These are phyloP conservation scores for Zygosaccharomyces sapae DNA, from an alignment of 1,139 yeast species.

Conservation along the genomic window DNA sequence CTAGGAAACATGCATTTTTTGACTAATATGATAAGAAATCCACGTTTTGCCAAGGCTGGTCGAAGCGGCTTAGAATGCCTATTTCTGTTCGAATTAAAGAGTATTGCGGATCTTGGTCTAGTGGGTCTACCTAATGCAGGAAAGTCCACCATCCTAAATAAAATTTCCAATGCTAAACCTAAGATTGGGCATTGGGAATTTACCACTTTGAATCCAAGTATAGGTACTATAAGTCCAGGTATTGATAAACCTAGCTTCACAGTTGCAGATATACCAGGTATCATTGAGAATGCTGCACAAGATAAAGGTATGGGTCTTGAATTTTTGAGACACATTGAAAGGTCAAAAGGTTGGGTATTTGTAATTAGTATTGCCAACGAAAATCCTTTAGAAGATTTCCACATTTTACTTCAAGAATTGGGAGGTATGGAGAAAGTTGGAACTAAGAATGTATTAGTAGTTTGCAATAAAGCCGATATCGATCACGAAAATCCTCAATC, in stretches of 20 bases:
- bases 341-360: slow-evolving; percentile 85
- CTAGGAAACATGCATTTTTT: slow-evolving; percentile 94
- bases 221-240: slow-evolving; percentile 75
- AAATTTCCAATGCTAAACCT: slow-evolving; percentile 85
- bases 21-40: slow-evolving; percentile 79
- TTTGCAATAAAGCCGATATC: slow-evolving; percentile 89
- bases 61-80: slow-evolving; percentile 61
- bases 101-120: slow-evolving; percentile 86
- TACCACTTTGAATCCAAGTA: slow-evolving; percentile 86
- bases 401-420: slow-evolving; percentile 61
- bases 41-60: slow-evolving; percentile 80
- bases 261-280: slow-evolving; percentile 97
- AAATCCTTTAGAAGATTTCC: slow-evolving; percentile 62
- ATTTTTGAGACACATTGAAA: slow-evolving; percentile 83
- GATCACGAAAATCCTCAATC: slow-evolving; percentile 40
- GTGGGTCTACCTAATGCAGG: slow-evolving; percentile 98
- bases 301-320: slow-evolving; percentile 93
- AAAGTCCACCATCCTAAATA: slow-evolving; percentile 78
- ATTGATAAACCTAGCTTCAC: slow-evolving; percentile 74
- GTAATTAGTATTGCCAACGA: slow-evolving; percentile 67
- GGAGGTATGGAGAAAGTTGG: slow-evolving; percentile 52
- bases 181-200: slow-evolving; percentile 96
- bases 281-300: slow-evolving; percentile 77
- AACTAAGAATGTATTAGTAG: slow-evolving; percentile 62
- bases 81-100: slow-evolving; percentile 76